Evolutionary conservation across 1,284 basidiomycete genomes (phyloP).

Genomic region (Heterobasidion parviporum): DNA sequence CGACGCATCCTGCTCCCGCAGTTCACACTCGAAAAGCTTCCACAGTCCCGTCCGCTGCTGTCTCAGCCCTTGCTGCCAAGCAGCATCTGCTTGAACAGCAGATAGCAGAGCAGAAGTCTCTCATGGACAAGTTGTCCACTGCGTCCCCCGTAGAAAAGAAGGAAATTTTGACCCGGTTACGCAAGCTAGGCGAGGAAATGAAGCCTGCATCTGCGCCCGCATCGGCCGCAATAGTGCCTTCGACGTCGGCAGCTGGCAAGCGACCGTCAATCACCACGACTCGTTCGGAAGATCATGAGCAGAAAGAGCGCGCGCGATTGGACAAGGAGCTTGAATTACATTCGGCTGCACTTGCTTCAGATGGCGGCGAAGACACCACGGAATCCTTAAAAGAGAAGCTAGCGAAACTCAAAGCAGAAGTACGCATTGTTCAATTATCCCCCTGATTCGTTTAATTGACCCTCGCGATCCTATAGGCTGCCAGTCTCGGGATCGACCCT

Average conservation of each 20-base stretch:
- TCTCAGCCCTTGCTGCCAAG: conserved; percentile 55
- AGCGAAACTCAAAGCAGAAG: conserved; percentile 79
- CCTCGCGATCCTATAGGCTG: conserved; percentile 41
- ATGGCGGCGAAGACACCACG: conserved; percentile 41
- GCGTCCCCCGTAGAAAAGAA: conserved; percentile 74
- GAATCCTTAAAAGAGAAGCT: conserved; percentile 75
- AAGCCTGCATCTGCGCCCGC: conserved; percentile 29
- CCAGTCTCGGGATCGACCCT: conserved; percentile 60
- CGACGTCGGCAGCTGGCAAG: conserved; percentile 12
- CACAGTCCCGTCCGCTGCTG: conserved; percentile 25
- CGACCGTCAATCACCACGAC: conserved; percentile 19
- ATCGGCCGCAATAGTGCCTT: conserved; percentile 19
- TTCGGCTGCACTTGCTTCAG: conserved; percentile 28
- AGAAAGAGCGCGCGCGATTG: conserved; percentile 52
- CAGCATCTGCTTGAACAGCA: conserved; percentile 76
- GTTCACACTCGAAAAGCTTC: conserved; percentile 20
- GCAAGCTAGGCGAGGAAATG: conserved; percentile 80
- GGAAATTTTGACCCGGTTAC: conserved; percentile 67
- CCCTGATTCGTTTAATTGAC: conserved; percentile 5
- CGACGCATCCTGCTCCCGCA: conserved; percentile 9
- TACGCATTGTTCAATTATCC: conserved; percentile 22
- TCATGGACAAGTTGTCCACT: conserved; percentile 66
- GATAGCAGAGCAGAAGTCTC: conserved; percentile 84
- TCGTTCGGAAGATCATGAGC: conserved; percentile 33
- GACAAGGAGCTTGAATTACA: conserved; percentile 74